A percentile compares a stretch with the other conserved stretches of the same genome.
These are phyloP conservation scores for Lipomyces orientalis DNA, from an alignment of 805 yeast genomes.

Conservation along the genomic window DNA sequence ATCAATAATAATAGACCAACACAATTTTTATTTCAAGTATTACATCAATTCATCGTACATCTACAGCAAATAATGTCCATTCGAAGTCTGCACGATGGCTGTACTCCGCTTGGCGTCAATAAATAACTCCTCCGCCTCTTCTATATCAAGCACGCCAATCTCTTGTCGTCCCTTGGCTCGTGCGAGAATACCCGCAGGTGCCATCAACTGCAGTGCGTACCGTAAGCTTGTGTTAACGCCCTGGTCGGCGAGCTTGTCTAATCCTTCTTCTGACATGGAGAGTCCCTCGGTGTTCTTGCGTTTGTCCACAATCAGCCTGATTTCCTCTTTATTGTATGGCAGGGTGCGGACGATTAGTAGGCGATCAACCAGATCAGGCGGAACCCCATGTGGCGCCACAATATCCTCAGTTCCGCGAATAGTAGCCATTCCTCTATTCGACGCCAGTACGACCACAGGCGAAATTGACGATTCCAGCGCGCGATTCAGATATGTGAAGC, in stretches of 20 bases:
- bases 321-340: conserved; percentile 85
- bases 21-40: not conserved
- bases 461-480: conserved; percentile 92
- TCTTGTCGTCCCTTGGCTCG: conserved; percentile 73
- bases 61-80: conserved; percentile 61
- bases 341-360: conserved; percentile 88
- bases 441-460: conserved; percentile 93
- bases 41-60: not conserved
- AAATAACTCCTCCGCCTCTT: conserved; percentile 83
- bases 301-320: conserved; percentile 78
- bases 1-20: not conserved
- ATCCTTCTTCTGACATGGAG: conserved; percentile 68
- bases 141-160: conserved; percentile 66
- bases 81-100: conserved; percentile 75
- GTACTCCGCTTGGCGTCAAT: conserved; percentile 90
- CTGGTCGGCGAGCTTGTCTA: conserved; percentile 71
- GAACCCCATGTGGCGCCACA: conserved; percentile 93
- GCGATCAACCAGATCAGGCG: conserved; percentile 92
- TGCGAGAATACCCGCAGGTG: conserved; percentile 88
- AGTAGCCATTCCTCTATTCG: conserved; percentile 91
- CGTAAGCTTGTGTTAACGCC: conserved; percentile 84
- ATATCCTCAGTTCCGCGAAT: conserved; percentile 87
- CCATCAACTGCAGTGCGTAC: conserved; percentile 86
- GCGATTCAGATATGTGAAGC: conserved; percentile 91
- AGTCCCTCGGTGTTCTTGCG: conserved; percentile 80